These are phyloP conservation scores for Zoysia pacifica DNA, from an alignment of 176 grass and related monocot species.

Conservation along the genomic window DNA sequence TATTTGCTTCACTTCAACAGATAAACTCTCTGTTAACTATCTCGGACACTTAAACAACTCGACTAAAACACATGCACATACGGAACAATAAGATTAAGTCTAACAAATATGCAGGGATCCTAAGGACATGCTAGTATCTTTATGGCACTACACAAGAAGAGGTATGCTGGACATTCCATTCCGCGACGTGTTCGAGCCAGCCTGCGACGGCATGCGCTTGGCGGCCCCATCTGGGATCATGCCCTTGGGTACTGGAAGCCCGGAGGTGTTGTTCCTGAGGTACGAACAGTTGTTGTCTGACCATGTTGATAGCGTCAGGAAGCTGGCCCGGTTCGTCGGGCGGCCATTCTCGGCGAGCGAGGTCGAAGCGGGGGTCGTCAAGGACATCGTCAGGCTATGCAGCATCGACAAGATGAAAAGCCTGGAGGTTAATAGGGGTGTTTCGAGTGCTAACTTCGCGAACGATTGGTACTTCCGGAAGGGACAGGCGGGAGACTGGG, in stretches of 20 bases:
- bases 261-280: slow-evolving; percentile 31
- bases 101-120: not conserved
- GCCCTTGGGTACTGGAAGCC: slow-evolving; percentile 34
- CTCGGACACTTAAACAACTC: too few relatives aligned
- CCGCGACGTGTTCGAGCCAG: not conserved
- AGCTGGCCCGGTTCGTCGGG: slow-evolving; percentile 33
- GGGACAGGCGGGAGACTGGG: not conserved
- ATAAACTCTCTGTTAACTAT: too few relatives aligned
- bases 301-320: not conserved
- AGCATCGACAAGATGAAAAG: too few relatives aligned
- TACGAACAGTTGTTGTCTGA: slow-evolving; percentile 37
- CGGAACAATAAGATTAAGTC: too few relatives aligned
- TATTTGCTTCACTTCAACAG: too few relatives aligned
- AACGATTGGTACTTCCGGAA: slow-evolving; percentile 23
- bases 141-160: not conserved
- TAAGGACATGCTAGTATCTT: slow-evolving; percentile 32
- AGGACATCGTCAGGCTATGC: too few relatives aligned
- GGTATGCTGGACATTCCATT: fast-evolving
- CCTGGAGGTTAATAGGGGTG: too few relatives aligned
- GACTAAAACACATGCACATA: too few relatives aligned
- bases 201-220: not conserved
- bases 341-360: too few relatives aligned
- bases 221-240: slow-evolving; percentile 36
- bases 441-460: not conserved
- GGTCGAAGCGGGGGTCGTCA: too few relatives aligned